Conservation (phyloP, 2,329 filamentous ascomycete genomes). For the Nemania sp. region DNA sequence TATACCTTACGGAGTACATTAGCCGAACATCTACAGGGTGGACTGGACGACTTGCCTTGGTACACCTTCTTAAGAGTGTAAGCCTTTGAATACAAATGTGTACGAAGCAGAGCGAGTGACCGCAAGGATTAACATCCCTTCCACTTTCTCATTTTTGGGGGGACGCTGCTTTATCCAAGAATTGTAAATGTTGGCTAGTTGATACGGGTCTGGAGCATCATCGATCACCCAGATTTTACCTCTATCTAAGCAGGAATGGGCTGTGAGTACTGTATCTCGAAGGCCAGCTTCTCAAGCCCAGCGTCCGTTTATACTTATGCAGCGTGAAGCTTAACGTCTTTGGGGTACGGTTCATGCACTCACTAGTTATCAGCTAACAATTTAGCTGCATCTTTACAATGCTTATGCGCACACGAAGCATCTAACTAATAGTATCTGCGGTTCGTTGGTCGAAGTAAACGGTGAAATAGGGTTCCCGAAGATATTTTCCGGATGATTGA, state of each 20-base stretch:
- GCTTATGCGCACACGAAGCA: slow-evolving; percentile 8
- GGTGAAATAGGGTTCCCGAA: slow-evolving; percentile 8
- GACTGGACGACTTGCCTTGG: too few species aligned
- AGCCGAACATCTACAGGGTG: not conserved
- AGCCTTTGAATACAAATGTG: too few species aligned
- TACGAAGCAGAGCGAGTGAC: not conserved
- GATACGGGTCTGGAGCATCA: too few species aligned
- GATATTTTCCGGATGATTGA: slow-evolving; percentile 8
- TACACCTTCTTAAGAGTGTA: too few species aligned
- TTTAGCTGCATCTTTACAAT: slow-evolving; percentile 16
- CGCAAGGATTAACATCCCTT: too few species aligned
- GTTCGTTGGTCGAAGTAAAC: not conserved
- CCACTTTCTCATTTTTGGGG: too few species aligned
- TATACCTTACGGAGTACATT: slow-evolving; percentile 8
- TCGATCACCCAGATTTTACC: too few species aligned
- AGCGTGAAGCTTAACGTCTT: too few species aligned
- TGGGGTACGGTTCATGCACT: slow-evolving; percentile 7
- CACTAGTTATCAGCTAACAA: slow-evolving; percentile 12
- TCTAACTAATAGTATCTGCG: slow-evolving; percentile 6
- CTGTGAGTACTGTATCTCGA: not conserved
- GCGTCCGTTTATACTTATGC: not conserved
- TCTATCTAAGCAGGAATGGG: too few species aligned
- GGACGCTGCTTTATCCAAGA: too few species aligned
- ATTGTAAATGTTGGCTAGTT: too few species aligned
- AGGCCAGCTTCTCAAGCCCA: not conserved